Conservation (phyloP, 2,329 filamentous ascomycete genomes). For the Thelonectria blattea region DNA sequence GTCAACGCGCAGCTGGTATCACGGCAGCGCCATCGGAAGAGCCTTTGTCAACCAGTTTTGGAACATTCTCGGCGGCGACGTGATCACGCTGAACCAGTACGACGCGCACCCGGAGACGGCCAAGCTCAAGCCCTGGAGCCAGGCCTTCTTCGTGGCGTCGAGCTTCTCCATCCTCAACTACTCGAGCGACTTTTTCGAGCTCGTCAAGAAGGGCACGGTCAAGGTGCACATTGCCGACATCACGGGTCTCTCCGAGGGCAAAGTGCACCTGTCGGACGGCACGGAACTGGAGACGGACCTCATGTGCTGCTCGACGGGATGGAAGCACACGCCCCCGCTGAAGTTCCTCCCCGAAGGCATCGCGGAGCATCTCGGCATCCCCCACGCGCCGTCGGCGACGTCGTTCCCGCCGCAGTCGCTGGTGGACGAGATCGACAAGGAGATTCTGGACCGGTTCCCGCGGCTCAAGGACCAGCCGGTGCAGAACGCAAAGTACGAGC, state of each 20-base stretch:
- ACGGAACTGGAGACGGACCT: constrained; percentile 55
- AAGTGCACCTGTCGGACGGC: constrained; percentile 58
- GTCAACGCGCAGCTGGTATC: constrained; percentile 54
- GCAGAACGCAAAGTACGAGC: constrained; percentile 52
- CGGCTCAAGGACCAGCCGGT: constrained; percentile 58
- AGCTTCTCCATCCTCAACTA: constrained; percentile 62
- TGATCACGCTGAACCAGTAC: constrained; percentile 53
- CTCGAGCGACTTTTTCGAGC: constrained; percentile 55
- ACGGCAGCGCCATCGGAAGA: constrained; percentile 57
- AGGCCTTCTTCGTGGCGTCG: constrained; percentile 54
- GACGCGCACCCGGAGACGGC: constrained; percentile 48
- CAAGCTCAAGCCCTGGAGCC: constrained; percentile 50
- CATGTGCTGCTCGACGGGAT: constrained; percentile 64
- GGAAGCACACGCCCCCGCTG: constrained; percentile 60
- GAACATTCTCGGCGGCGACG: constrained; percentile 53
- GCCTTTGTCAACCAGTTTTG: constrained; percentile 57
- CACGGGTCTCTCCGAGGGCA: constrained; percentile 45
- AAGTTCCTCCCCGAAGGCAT: constrained; percentile 58
- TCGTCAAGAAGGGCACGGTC: constrained; percentile 56
- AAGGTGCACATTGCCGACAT: constrained; percentile 57
- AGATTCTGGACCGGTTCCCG: constrained; percentile 61
- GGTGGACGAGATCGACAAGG: constrained; percentile 53
- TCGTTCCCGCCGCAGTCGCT: constrained; percentile 39
- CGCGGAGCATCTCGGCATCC: constrained; percentile 55
- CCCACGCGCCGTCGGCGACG: constrained; percentile 43